A percentile compares a stretch with the other conserved stretches of the same genome.
These are phyloP conservation scores for Trypanosoma grayi DNA, from an alignment of 208 protist genomes.

Conservation along the genomic window DNA sequence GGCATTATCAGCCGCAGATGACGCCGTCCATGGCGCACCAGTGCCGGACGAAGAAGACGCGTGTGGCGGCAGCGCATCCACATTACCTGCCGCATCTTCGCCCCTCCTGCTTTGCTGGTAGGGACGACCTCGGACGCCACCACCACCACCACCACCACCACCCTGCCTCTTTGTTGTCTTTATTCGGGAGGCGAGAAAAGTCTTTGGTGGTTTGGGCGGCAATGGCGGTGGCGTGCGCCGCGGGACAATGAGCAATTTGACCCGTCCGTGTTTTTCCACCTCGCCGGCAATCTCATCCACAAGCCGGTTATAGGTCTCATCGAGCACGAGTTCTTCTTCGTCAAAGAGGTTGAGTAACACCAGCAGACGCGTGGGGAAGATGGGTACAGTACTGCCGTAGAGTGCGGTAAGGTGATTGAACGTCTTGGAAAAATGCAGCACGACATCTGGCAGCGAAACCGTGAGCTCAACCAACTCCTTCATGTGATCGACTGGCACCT, in stretches of 20 bases:
- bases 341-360: conserved; percentile 87
- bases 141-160: neutral
- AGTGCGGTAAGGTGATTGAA: conserved; percentile 72
- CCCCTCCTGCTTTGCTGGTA: neutral
- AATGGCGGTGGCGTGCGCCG: conserved; percentile 59
- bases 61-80: too few species aligned
- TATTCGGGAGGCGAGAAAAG: conserved; percentile 15
- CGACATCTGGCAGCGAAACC: conserved; percentile 47
- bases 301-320: conserved; percentile 64
- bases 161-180: conserved; percentile 3
- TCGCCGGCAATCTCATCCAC: conserved; percentile 75
- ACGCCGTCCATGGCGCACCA: neutral
- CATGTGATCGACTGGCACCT: conserved; percentile 61
- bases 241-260: conserved; percentile 77
- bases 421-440: conserved; percentile 50
- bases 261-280: conserved; percentile 80
- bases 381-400: conserved; percentile 62
- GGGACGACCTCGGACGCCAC: neutral
- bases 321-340: conserved; percentile 77
- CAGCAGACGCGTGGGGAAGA: conserved; percentile 78
- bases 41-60: too few species aligned
- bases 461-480: conserved; percentile 63
- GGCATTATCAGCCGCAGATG: neutral
- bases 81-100: neutral
- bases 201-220: conserved; percentile 49